Evolutionary conservation across 805 yeast species (phyloP), one percentile per base, ranked within the genome.

Genomic region (Priceomyces carsonii): DNA sequence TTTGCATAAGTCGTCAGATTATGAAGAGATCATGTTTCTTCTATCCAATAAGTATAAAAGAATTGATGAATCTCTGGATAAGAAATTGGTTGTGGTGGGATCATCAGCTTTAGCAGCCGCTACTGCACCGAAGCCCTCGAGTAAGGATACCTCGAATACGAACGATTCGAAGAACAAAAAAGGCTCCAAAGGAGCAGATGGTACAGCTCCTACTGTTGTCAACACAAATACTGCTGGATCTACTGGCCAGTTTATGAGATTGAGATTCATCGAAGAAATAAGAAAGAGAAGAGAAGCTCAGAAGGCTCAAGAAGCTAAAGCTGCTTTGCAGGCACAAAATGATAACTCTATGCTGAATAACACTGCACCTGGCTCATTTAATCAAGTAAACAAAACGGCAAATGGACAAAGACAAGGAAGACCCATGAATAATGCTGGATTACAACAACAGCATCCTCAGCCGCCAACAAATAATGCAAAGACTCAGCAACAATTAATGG

Each of bases 251-350:
- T 93, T 93, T 59, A 78, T 86, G 72, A 77, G 98, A 45, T 66
- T 91, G 33, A 73, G 95, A 44, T 88, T 90, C 50, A 84, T 91
- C 40, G 98, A 91, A 57, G 93, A 85, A 60, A 79, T 85, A 63
- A 71, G 95, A 36, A 70, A 85, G 30, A 77, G 85, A 54, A 76
- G 78, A 50, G 71, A 67, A 43, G 57, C 67, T 5, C 71, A 69
- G 32, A 63, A 63, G 43, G 64, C 59, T 1, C 66, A 63, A 26
- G 72, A 66, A 25, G 69, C 71, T 2, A 60, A 61, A 6, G 61
- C 61, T 16, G 67, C 65, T n/a, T 59, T 62, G 5, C 71, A 62
- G 38, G 51, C 66, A 3, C 38, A 35, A 25, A 32, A 32, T 32
- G 44, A 23, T 14, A 39, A 39, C 21, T 33, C 27, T 10, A 6